These are phyloP conservation scores for Pilobolus umbonatus DNA, from an alignment of 192 early-diverging fungal genomes.

Conservation along the genomic window DNA sequence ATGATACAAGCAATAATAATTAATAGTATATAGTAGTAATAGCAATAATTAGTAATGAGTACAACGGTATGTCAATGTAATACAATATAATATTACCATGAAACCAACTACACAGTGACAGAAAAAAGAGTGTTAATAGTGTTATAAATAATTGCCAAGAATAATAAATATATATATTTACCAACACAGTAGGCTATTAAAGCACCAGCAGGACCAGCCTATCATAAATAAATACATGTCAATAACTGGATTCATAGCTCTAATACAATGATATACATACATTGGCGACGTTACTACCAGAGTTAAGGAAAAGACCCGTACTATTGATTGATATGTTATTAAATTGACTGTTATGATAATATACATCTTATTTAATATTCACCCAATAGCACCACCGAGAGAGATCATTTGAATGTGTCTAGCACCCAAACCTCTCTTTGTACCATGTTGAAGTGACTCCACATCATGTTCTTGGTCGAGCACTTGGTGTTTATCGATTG, in stretches of 20 bases:
- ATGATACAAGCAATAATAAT: background rate
- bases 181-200: slow-evolving; percentile 57
- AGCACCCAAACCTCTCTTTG: slow-evolving; percentile 20
- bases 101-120: slow-evolving; percentile 23
- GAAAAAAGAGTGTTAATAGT: background rate
- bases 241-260: background rate
- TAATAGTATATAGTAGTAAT: no score
- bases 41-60: no score
- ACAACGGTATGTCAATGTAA: no score
- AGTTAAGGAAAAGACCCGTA: slow-evolving; percentile 75
- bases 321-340: slow-evolving; percentile 8
- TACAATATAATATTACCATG: slow-evolving; percentile 20
- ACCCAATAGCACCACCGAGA: slow-evolving; percentile 32
- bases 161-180: slow-evolving; percentile 9
- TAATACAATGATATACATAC: slow-evolving; percentile 11
- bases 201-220: slow-evolving; percentile 70
- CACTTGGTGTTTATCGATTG: slow-evolving; percentile 2
- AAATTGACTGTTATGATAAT: background rate
- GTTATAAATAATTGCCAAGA: background rate
- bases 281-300: slow-evolving; percentile 57
- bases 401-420: slow-evolving; percentile 33
- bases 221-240: background rate
- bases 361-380: background rate
- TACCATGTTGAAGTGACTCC: slow-evolving; percentile 8
- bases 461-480: background rate